Conservation (phyloP, 2,329 filamentous ascomycete species). For the Colletotrichum sojae region DNA sequence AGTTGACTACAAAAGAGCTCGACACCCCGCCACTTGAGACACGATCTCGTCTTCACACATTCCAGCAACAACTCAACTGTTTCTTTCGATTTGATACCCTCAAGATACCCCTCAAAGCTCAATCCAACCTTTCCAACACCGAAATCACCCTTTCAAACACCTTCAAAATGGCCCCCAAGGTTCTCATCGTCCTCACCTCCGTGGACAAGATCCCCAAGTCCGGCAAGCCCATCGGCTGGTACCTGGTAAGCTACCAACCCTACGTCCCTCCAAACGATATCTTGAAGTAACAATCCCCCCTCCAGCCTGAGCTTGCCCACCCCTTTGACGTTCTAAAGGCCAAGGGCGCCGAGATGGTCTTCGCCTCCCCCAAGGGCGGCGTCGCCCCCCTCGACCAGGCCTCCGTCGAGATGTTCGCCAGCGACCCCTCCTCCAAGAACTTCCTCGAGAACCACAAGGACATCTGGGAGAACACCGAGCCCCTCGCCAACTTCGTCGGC, state of each 20-base stretch:
- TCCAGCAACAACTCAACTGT: not conserved
- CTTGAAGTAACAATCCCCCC: constrained; percentile 3
- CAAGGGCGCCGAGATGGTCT: constrained; percentile 66
- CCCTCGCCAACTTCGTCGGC: constrained; percentile 69
- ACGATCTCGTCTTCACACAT: accelerated
- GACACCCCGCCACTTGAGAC: constrained; percentile 5
- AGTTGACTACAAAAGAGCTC: constrained; percentile 32
- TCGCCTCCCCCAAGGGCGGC: constrained; percentile 75
- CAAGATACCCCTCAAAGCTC: constrained; percentile 1
- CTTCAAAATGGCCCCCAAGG: constrained; percentile 59
- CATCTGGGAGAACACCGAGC: constrained; percentile 75
- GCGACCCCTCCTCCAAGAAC: constrained; percentile 64
- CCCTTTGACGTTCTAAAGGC: constrained; percentile 70
- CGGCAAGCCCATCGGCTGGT: constrained; percentile 77
- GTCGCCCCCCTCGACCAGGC: constrained; percentile 72
- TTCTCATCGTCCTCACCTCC: constrained; percentile 81
- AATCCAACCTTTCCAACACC: not conserved
- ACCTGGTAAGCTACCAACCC: constrained; percentile 64
- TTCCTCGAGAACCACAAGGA: constrained; percentile 70
- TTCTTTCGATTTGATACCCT: constrained; percentile 13
- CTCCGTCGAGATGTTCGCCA: constrained; percentile 69
- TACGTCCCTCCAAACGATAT: not conserved
- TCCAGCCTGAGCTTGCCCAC: constrained; percentile 74
- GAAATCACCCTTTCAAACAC: not conserved
- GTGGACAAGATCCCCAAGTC: constrained; percentile 64